Base-by-base conservation (phyloP, 805 yeast species). In the Starmerella floricola region DNA sequence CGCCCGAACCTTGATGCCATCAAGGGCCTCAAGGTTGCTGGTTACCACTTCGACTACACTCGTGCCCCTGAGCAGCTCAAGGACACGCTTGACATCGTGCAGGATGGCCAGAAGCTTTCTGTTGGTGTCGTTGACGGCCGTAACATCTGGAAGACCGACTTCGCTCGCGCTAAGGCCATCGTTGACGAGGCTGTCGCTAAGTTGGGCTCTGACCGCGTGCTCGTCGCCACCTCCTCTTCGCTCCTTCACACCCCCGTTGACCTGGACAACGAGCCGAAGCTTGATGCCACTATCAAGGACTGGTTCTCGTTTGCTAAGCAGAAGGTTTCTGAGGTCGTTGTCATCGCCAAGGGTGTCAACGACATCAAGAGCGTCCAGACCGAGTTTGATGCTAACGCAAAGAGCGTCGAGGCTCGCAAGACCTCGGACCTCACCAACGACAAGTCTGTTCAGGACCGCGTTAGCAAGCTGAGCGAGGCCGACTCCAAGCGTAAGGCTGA, bases 231-330 rank as follows among this genome's bases (percentile, higher is more conserved):
- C 52, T 87, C 98, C 51, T 88, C 98, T 39, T 91, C 98, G 45
- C 75, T 91, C 63, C 74, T 91, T 64, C 98, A 91, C 77, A 91
- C 98, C 55, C 98, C 98, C 58, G 98, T 91, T 59, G 95, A 91
- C 69, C 78, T 91, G 63, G 76, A 69, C 60, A 79, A 78, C 69
- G 98, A 91, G 79, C 69, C 78, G 71, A 91, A 88, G 72, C 76
- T 91, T 61, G 79, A 83, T 62, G 76, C 82, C 44, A 87, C 76
- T 65, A 79, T 91, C 68, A 91, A 87, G 74, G 91, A 84, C 71
- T 91, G 94, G 93, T 88, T 91, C 78, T 80, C 97, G 46, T 91
- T 91, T 62, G 98, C 98, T 55, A 86, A 94, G 59, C 97, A 91
- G 74, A 91, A 91, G 73, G 69, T 91, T 59, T 65, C 61, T 55